Conservation (phyloP, 148 eudicot genomes). For the Vaccinium corymbosum region DNA sequence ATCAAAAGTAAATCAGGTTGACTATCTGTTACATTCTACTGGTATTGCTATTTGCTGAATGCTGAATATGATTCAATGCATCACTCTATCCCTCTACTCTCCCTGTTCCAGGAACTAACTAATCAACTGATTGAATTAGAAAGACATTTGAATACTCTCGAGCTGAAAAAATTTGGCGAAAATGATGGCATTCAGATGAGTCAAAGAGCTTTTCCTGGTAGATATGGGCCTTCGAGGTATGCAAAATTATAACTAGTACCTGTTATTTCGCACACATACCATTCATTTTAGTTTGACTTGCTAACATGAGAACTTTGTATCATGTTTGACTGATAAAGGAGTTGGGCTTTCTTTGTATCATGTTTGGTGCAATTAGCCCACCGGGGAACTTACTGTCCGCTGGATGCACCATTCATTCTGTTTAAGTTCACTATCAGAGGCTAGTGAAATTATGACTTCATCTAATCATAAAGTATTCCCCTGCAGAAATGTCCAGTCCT, state of each 20-base stretch:
- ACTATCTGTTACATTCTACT: background rate
- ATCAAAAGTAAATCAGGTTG: slow-evolving; percentile 64
- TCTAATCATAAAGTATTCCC: background rate
- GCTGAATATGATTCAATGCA: background rate
- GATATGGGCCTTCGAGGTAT: slow-evolving; percentile 67
- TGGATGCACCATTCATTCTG: background rate
- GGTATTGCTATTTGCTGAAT: background rate
- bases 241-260: slow-evolving; percentile 8
- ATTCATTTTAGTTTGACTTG: slow-evolving; percentile 2
- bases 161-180: slow-evolving; percentile 70
- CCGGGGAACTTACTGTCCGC: background rate
- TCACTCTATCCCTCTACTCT: slow-evolving; percentile 11
- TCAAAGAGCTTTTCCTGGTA: slow-evolving; percentile 37
- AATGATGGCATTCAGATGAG: slow-evolving; percentile 33
- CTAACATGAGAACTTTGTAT: background rate
- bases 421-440: background rate
- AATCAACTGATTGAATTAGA: slow-evolving; percentile 71
- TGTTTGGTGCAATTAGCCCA: background rate
- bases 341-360: background rate
- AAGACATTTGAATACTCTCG: slow-evolving; percentile 84
- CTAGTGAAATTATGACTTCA: slow-evolving; percentile 10
- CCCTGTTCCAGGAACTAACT: slow-evolving; percentile 55
- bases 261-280: background rate
- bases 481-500: slow-evolving; percentile 63
- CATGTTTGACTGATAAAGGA: background rate